Base-by-base conservation (phyloP, 495 filamentous ascomycete species). In the Choiromyces venosus region DNA sequence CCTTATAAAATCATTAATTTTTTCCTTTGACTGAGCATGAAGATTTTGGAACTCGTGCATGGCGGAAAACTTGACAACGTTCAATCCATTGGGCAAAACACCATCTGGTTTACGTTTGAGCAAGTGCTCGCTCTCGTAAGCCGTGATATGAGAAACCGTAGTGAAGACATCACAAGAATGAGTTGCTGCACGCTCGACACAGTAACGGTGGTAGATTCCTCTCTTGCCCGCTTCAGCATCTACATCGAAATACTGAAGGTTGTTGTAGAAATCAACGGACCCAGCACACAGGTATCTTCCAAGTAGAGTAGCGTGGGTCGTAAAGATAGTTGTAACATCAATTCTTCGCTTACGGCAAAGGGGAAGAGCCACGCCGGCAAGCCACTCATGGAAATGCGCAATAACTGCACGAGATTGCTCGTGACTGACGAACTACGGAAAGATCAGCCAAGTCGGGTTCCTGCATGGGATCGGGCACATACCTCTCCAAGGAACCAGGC, bases 1-100 rank as follows among this genome's bases (percentile, higher is more conserved):
- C 44, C 96, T 93, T 37, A 97, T 93, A 80, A 99, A 99, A 82
- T 98, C 96, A 79, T 96, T 91, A 81, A 99, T 98, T 85, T 96
- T 96, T 84, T 95, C 91, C 84, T 97, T 98, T 64, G 93, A 88
- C 83, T 95, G 92, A 77, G 95, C 92, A 83, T 99, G 95, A 73
- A 99, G 85, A 79, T 99, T 99, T 82, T 99, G 95, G 86, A 99
- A 99, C 84, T 99, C 95, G 84, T 99, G 95, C 83, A 97, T 94
- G 9, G 95, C 95, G 42, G 93, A 93, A 84, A 99, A 99, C 81
- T 99, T 99, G 84, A 96, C 97, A 71, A 99, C 95, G 78, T 99
- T 99, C 80, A 99, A 87, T 65, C 95, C 95, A 79, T 99, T 99
- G 33, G 95, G 95, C 71, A 98, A 83, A 0, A 99, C 95, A 14